A percentile compares a stretch with the other conserved stretches of the same genome.
Conservation (phyloP, 202 grass and related monocot genomes). For the Elaeis oleifera region DNA sequence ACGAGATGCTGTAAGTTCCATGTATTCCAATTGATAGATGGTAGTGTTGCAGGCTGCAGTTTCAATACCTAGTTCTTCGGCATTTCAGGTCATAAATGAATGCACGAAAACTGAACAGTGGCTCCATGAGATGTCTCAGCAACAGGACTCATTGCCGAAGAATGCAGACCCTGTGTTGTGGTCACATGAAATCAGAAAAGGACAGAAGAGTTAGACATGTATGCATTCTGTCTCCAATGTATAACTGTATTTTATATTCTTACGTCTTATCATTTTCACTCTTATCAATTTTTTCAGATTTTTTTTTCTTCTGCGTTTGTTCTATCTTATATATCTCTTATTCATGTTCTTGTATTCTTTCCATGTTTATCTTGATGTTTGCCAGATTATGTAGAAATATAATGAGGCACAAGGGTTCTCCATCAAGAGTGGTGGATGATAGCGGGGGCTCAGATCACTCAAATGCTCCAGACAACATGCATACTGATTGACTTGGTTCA, state of each 20-base stretch:
- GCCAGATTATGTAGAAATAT: slow-evolving; percentile 66
- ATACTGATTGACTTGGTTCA: slow-evolving; percentile 1
- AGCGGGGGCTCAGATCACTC: slow-evolving; percentile 39
- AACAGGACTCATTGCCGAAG: slow-evolving; percentile 70
- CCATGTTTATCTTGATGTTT: too few species aligned
- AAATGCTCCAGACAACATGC: background rate
- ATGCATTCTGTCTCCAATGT: slow-evolving; percentile 8
- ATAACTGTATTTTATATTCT: too few species aligned
- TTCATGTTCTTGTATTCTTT: too few species aligned
- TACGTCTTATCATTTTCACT: too few species aligned
- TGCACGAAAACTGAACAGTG: slow-evolving; percentile 78
- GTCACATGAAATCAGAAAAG: slow-evolving; percentile 67
- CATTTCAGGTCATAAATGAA: slow-evolving; percentile 51
- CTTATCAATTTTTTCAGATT: too few species aligned
- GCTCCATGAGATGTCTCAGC: slow-evolving; percentile 53
- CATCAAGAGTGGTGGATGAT: slow-evolving; percentile 38
- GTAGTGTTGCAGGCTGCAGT: background rate
- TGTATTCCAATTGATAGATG: background rate
- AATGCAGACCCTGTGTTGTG: slow-evolving; percentile 79
- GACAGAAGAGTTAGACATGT: slow-evolving; percentile 66
- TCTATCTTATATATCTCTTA: too few species aligned
- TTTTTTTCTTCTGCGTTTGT: too few species aligned
- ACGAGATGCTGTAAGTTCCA: slow-evolving; percentile 56
- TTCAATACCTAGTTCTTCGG: background rate
- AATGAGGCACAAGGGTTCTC: slow-evolving; percentile 33